Base-by-base conservation (phyloP, 2,329 filamentous ascomycete species). In the Cadophora sp. region DNA sequence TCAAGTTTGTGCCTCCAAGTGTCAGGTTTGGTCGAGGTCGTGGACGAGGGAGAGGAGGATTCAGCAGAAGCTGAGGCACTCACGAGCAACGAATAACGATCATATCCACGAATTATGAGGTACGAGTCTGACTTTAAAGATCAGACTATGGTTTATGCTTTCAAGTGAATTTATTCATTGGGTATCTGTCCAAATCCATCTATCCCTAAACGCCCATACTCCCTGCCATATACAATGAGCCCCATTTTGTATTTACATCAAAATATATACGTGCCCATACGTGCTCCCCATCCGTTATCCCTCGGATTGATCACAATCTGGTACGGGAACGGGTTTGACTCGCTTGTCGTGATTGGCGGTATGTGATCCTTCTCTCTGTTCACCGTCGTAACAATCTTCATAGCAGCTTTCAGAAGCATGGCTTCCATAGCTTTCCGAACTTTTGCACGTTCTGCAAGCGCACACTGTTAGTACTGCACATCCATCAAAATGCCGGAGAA, bases 311-410 rank as follows among this genome's bases (percentile, higher is more conserved):
- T 89, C 69, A 91, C 87, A 77, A 98, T 97, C 79, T 94, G 91
- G 80, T 97, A 98, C 0, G 95, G 95, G 77, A 98, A 99, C 0
- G 96, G 95, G 79, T 98, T 98, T 59, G 92, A 85, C 71, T 95
- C 93, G 77, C 90, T 94, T 26, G 94, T 96, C 9, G 94, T 97
- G 75, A 98, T 98, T 62, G 95, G 96, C 1, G 96, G 96, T 73
- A 99, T 98, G 80, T 98, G 96, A 76, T 97, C 93, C 79, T 97
- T 97, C 80, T 97, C 92, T 62, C 88, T 84, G 81, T 97, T 97
- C 75, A 93, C 94, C 64, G 92, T 91, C 70, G 89, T 91, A 74
- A 97, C 88, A 75, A 97, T 95, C 81, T 97, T 97, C 84, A 97
- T 88, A 68, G 92, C 92, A 7, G 94, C 92, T 70, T 93, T 92